Evolutionary conservation across 192 early-diverging fungal genomes (phyloP).

Genomic region (Chytriomyces sp.): DNA sequence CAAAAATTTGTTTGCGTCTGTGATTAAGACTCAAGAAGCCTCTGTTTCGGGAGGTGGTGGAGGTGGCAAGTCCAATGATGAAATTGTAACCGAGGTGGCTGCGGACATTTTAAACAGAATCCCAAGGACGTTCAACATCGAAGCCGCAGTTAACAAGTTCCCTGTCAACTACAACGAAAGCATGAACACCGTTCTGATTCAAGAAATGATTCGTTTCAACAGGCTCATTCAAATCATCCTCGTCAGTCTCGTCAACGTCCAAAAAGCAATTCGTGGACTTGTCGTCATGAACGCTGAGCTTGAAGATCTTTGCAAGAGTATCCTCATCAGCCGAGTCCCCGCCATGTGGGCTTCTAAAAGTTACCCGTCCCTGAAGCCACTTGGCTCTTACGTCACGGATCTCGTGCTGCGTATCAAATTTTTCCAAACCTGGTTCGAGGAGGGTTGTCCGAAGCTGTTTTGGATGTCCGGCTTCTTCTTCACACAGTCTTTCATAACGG

Average conservation of each 20-base stretch:
- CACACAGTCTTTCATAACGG: slow-evolving; percentile 70
- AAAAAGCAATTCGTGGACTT: slow-evolving; percentile 65
- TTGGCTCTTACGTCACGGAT: slow-evolving; percentile 60
- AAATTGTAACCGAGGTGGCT: slow-evolving; percentile 61
- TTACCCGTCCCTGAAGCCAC: slow-evolving; percentile 65
- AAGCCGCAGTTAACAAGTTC: slow-evolving; percentile 50
- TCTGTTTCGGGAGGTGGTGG: slow-evolving; percentile 33
- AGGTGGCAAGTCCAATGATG: slow-evolving; percentile 58
- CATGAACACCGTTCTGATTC: slow-evolving; percentile 68
- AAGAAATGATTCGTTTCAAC: slow-evolving; percentile 71
- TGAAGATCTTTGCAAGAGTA: slow-evolving; percentile 65
- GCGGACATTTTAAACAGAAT: slow-evolving; percentile 57
- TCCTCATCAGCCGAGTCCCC: slow-evolving; percentile 56
- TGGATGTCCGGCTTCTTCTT: slow-evolving; percentile 73
- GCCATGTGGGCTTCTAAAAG: slow-evolving; percentile 64
- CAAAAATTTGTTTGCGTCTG: slow-evolving; percentile 55
- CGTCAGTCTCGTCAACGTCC: slow-evolving; percentile 59
- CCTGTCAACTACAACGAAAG: slow-evolving; percentile 66
- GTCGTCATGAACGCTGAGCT: slow-evolving; percentile 66
- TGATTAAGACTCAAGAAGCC: slow-evolving; percentile 58
- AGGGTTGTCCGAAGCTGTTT: slow-evolving; percentile 57
- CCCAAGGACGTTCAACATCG: slow-evolving; percentile 53
- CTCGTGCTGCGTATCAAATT: slow-evolving; percentile 57
- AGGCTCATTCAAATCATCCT: slow-evolving; percentile 58
- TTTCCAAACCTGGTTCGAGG: slow-evolving; percentile 61